Percentiles rank a stretch among this genome's conserved stretches.
These are phyloP conservation scores for Exobasidium cylindrosporum DNA, from an alignment of 1,284 basidiomycete species.

Conservation along the genomic window DNA sequence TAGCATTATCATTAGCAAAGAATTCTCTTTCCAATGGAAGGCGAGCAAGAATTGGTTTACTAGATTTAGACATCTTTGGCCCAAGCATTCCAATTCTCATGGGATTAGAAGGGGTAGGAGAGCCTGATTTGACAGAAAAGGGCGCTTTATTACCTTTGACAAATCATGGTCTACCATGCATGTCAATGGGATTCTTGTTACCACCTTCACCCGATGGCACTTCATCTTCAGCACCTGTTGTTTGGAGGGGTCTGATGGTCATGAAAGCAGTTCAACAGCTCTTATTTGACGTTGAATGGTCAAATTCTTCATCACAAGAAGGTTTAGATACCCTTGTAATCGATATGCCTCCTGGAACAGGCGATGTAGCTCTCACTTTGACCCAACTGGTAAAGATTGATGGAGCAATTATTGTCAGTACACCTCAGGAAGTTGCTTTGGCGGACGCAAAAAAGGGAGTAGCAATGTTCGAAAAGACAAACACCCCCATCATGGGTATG, in stretches of 20 bases:
- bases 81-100: slow-evolving; percentile 93
- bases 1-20: slow-evolving; percentile 2
- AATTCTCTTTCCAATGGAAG: not conserved
- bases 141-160: slow-evolving; percentile 73
- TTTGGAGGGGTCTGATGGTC: slow-evolving; percentile 98
- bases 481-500: slow-evolving; percentile 81
- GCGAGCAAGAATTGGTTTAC: slow-evolving; percentile 66
- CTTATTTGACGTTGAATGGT: slow-evolving; percentile 95
- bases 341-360: slow-evolving; percentile 97
- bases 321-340: slow-evolving; percentile 79
- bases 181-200: slow-evolving; percentile 87
- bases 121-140: slow-evolving; percentile 69
- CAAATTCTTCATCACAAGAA: slow-evolving; percentile 18
- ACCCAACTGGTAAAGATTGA: slow-evolving; percentile 72
- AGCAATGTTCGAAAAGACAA: slow-evolving; percentile 85
- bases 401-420: slow-evolving; percentile 66
- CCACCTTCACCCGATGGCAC: slow-evolving; percentile 45
- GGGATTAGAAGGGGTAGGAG: slow-evolving; percentile 76
- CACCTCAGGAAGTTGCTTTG: slow-evolving; percentile 91
- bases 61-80: slow-evolving; percentile 94
- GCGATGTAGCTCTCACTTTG: slow-evolving; percentile 87
- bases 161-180: slow-evolving; percentile 87
- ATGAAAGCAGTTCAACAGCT: slow-evolving; percentile 97
- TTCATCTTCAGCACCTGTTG: slow-evolving; percentile 60
- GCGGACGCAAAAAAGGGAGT: slow-evolving; percentile 90